A percentile compares a stretch with the other conserved stretches of the same genome.
Evolutionary conservation across 1,284 basidiomycete genomes (phyloP).

Genomic region (Thelephora terrestris): DNA sequence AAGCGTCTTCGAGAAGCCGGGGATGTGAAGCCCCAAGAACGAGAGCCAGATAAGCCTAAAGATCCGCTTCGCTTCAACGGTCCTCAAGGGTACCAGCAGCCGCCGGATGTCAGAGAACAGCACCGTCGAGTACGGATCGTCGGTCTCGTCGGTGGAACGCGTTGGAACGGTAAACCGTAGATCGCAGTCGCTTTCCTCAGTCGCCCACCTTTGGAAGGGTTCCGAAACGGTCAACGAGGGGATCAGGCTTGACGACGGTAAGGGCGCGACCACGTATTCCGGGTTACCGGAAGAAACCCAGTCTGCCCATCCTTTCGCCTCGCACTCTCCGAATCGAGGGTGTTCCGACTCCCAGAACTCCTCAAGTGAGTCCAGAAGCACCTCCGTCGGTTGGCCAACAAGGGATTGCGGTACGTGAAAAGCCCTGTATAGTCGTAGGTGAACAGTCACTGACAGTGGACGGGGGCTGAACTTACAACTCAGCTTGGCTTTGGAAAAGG

Average conservation of each 20-base stretch:
- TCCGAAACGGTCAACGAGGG: slow-evolving; percentile 29
- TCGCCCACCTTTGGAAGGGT: slow-evolving; percentile 63
- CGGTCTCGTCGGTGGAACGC: slow-evolving; percentile 49
- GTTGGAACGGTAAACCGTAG: slow-evolving; percentile 35
- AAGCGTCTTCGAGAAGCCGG: slow-evolving; percentile 44
- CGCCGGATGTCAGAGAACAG: slow-evolving; percentile 73
- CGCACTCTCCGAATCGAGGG: slow-evolving; percentile 51
- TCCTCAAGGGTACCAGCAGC: slow-evolving; percentile 53
- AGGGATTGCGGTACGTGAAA: slow-evolving; percentile 42
- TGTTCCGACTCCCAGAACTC: slow-evolving; percentile 71
- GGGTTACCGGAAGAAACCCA: slow-evolving; percentile 41
- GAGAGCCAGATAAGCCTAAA: slow-evolving; percentile 73
- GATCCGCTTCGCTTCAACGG: slow-evolving; percentile 41
- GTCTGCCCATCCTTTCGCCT: slow-evolving; percentile 49
- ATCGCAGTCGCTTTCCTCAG: slow-evolving; percentile 47
- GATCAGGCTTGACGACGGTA: slow-evolving; percentile 8
- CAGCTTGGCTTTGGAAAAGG: slow-evolving; percentile 68
- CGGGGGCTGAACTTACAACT: slow-evolving; percentile 41
- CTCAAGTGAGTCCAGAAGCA: slow-evolving; percentile 47
- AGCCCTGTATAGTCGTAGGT: slow-evolving; percentile 27
- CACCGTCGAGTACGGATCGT: slow-evolving; percentile 73
- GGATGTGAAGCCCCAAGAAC: slow-evolving; percentile 66
- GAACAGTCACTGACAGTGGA: slow-evolving; percentile 1
- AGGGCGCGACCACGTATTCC: slow-evolving; percentile 12
- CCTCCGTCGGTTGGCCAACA: slow-evolving; percentile 29